Evolutionary conservation across 805 yeast species (phyloP).

Genomic region (Wickerhamomyces ciferrii): DNA sequence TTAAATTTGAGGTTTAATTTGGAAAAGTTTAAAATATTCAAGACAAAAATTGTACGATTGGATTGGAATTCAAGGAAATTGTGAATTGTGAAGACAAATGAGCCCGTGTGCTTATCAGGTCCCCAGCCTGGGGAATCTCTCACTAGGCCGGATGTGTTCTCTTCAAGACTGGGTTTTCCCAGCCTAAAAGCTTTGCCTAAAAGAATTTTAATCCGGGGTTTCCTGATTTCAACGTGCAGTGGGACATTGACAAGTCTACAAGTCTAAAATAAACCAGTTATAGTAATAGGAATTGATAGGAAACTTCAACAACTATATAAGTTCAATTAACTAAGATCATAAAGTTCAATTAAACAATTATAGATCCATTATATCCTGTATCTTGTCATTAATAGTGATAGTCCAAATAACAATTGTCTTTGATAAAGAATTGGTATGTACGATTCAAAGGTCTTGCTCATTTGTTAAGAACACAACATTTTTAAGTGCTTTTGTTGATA

Average conservation of each 20-base stretch:
- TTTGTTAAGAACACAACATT: conserved; percentile 15
- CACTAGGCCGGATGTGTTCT: not conserved
- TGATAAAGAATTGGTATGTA: not conserved
- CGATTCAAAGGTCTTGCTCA: conserved; percentile 1
- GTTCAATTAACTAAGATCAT: too few relatives aligned
- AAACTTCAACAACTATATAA: not conserved
- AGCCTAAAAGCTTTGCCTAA: too few relatives aligned
- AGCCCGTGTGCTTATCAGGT: not conserved
- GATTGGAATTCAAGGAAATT: not conserved
- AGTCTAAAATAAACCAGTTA: too few relatives aligned
- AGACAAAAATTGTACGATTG: not conserved
- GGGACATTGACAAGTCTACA: not conserved
- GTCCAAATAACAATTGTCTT: too few relatives aligned
- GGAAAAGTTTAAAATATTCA: too few relatives aligned
- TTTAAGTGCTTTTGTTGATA: conserved; percentile 10
- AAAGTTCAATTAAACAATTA: too few relatives aligned
- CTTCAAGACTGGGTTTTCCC: not conserved
- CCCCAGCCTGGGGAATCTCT: not conserved
- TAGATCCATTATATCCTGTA: too few relatives aligned
- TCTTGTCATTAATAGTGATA: not conserved
- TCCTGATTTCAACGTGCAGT: not conserved
- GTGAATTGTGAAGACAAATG: not conserved
- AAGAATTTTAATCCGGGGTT: not conserved
- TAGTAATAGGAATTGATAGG: not conserved
- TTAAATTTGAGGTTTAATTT: not conserved